Percentiles rank a stretch among this genome's conserved stretches.
Conservation (phyloP, 1,284 basidiomycete species). For the Mycena citricolor region DNA sequence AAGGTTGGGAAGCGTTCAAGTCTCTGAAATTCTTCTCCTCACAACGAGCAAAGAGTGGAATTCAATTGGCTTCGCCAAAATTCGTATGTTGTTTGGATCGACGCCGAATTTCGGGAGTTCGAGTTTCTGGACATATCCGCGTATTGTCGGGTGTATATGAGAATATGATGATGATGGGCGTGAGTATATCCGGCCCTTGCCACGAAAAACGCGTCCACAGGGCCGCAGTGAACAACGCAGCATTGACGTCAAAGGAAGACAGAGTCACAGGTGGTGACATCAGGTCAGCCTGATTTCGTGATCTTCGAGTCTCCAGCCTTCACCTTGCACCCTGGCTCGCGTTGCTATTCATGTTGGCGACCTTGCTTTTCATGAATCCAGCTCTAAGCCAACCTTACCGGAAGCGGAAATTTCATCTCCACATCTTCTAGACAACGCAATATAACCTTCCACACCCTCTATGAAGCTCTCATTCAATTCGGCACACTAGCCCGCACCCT, state of each 20-base stretch:
- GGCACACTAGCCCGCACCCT: too few relatives aligned
- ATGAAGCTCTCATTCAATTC: too few relatives aligned
- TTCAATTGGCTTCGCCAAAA: conserved; percentile 40
- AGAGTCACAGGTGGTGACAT: too few relatives aligned
- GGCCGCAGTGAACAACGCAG: conserved; percentile 9
- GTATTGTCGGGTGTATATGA: conserved; percentile 7
- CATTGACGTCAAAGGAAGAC: conserved; percentile 7
- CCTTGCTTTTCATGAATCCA: too few relatives aligned
- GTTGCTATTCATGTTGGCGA: too few relatives aligned
- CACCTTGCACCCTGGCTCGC: too few relatives aligned
- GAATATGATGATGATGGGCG: neutral
- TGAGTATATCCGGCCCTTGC: neutral
- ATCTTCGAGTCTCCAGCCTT: too few relatives aligned
- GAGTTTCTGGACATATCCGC: conserved; percentile 9
- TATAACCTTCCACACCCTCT: too few relatives aligned
- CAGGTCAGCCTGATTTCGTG: too few relatives aligned
- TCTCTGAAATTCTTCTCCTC: conserved; percentile 12
- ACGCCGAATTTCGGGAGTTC: conserved; percentile 41
- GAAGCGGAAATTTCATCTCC: too few relatives aligned
- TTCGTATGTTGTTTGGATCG: conserved; percentile 34
- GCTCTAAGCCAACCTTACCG: too few relatives aligned
- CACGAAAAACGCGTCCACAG: conserved; percentile 6
- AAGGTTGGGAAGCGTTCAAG: neutral
- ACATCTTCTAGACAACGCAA: too few relatives aligned
- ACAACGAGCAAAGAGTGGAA: conserved; percentile 44